A percentile compares a stretch with the other conserved stretches of the same genome.
These are phyloP conservation scores for Tylopilus rubrobrunneus DNA, from an alignment of 768 basidiomycete species.

Conservation along the genomic window DNA sequence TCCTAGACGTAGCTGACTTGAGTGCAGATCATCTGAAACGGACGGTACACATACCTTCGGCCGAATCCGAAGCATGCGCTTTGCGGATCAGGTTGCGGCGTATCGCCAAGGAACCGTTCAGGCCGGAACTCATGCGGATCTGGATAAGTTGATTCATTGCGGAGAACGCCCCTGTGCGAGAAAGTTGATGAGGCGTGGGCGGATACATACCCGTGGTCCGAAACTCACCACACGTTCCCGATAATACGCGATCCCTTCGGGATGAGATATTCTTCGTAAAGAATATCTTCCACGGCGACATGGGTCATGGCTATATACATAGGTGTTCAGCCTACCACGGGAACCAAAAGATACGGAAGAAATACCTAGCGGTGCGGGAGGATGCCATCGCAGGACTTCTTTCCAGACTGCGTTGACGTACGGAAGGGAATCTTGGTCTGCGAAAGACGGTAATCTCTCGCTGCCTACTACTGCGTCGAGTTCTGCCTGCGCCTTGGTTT, in stretches of 20 bases:
- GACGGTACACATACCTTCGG: slow-evolving; percentile 19
- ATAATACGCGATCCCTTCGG: slow-evolving; percentile 23
- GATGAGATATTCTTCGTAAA: slow-evolving; percentile 12
- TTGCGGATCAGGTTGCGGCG: slow-evolving; percentile 17
- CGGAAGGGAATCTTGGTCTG: too few relatives aligned
- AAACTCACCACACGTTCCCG: slow-evolving; percentile 24
- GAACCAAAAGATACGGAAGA: slow-evolving; percentile 7
- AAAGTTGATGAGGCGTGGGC: neutral
- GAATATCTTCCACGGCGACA: slow-evolving; percentile 18
- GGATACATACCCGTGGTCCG: neutral
- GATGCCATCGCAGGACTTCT: slow-evolving; percentile 29
- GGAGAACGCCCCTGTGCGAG: slow-evolving; percentile 44
- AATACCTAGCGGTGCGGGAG: slow-evolving; percentile 13
- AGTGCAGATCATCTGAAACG: neutral
- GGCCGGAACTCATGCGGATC: slow-evolving; percentile 32
- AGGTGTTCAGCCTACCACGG: neutral
- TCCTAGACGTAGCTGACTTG: neutral
- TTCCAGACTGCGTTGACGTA: too few relatives aligned
- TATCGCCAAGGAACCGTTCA: slow-evolving; percentile 31
- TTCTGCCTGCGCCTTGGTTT: too few relatives aligned
- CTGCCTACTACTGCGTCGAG: too few relatives aligned
- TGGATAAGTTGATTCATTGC: slow-evolving; percentile 40
- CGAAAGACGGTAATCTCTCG: too few relatives aligned
- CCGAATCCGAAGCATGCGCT: slow-evolving; percentile 28
- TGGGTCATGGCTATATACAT: slow-evolving; percentile 16